These are phyloP conservation scores for Rhizophora mangle DNA, from an alignment of 345 rosid species.

Conservation along the genomic window DNA sequence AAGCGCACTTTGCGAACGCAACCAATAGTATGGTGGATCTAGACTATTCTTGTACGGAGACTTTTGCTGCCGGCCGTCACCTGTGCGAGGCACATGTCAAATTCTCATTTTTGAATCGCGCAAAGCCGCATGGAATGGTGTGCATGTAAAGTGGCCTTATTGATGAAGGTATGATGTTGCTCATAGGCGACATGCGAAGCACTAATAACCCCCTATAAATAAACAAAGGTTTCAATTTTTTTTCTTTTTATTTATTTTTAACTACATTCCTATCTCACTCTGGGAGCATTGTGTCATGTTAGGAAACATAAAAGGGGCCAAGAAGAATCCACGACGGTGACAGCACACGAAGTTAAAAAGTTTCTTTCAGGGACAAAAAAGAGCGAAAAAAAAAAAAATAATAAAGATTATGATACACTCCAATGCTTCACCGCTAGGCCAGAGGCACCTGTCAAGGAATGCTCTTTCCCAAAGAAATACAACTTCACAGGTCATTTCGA, in stretches of 20 bases:
- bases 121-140: no score
- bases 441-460: not conserved
- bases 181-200: not conserved
- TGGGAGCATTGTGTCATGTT: not conserved
- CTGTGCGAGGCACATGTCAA: no score
- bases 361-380: not conserved
- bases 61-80: no score
- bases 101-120: no score
- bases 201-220: not conserved
- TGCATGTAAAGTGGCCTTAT: no score
- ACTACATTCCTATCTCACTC: not conserved
- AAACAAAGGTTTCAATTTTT: not conserved
- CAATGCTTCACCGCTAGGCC: constrained; percentile 7
- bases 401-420: not conserved
- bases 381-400: not conserved
- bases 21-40: no score
- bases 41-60: no score
- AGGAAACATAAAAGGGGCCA: no score
- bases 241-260: no score
- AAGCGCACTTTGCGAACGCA: no score
- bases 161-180: not conserved
- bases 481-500: not conserved
- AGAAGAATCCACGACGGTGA: no score
- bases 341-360: no score
- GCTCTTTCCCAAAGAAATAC: not conserved